Percentiles rank a stretch among this genome's conserved stretches.
Evolutionary conservation across 495 filamentous ascomycete species (phyloP).

Genomic region (Halenospora varia): DNA sequence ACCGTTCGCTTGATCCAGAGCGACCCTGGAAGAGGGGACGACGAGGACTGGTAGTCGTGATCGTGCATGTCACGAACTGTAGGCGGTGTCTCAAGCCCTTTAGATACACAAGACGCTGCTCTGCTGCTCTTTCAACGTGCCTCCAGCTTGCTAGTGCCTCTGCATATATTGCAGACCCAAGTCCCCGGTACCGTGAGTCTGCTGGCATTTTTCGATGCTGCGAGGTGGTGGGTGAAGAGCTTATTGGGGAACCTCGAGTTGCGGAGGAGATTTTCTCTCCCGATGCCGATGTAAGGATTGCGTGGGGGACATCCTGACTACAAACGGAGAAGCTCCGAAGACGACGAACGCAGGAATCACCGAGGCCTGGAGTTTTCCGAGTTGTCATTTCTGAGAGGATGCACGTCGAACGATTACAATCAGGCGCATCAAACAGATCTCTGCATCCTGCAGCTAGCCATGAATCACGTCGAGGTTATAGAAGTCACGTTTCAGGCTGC

Average conservation of each 20-base stretch:
- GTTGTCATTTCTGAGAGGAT: neutral
- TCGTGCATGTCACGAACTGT: too few species aligned
- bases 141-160: too few species aligned
- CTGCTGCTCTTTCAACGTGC: too few species aligned
- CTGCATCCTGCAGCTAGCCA: neutral
- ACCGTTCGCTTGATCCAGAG: neutral
- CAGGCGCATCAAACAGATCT: neutral
- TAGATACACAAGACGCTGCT: too few species aligned
- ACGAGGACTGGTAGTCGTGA: neutral
- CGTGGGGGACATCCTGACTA: neutral
- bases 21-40: neutral
- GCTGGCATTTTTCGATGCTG: too few species aligned
- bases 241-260: too few species aligned
- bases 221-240: too few species aligned
- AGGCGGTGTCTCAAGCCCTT: too few species aligned
- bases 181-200: too few species aligned
- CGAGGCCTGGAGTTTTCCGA: neutral
- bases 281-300: too few species aligned
- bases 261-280: neutral
- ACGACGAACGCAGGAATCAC: neutral
- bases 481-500: conserved; percentile 9
- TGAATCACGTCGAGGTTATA: neutral
- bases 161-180: too few species aligned
- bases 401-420: neutral
- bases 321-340: neutral